phyloP scores from a whole-genome alignment of 805 yeast species.

The Yarrowia sp. region DNA sequence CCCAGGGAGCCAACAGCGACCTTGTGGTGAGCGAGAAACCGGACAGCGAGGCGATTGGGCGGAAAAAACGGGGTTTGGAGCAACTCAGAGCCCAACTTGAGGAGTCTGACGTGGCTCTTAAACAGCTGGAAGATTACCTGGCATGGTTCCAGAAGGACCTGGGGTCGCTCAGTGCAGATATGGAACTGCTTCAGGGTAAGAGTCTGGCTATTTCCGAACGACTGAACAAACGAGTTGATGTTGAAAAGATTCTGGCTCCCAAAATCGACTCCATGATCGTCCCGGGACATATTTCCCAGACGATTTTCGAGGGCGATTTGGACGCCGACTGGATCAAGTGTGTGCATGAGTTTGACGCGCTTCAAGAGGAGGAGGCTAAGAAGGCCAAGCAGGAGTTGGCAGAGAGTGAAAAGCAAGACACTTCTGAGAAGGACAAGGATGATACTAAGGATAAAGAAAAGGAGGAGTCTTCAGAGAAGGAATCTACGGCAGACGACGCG shows the following conservation, averaged over 20 bases:
- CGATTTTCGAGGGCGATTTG: slow-evolving; percentile 58
- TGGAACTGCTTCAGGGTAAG: slow-evolving; percentile 57
- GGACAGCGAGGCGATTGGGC: slow-evolving; percentile 9
- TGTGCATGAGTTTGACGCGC: slow-evolving; percentile 30
- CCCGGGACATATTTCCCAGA: slow-evolving; percentile 66
- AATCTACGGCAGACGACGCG: neutral
- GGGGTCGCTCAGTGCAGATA: slow-evolving; percentile 54
- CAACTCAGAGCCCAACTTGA: slow-evolving; percentile 30
- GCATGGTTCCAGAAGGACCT: slow-evolving; percentile 57
- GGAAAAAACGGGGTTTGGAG: slow-evolving; percentile 17
- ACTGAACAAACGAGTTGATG: slow-evolving; percentile 48
- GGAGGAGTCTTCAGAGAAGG: neutral
- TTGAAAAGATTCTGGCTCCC: slow-evolving; percentile 61
- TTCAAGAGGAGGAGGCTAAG: neutral
- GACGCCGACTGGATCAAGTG: slow-evolving; percentile 54
- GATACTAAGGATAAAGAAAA: neutral
- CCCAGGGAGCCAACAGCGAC: neutral
- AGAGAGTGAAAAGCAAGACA: neutral
- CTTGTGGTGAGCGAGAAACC: slow-evolving; percentile 5
- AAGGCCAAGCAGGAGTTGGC: neutral
- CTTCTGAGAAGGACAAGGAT: neutral
- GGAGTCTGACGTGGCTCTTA: slow-evolving; percentile 34
- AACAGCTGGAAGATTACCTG: slow-evolving; percentile 55
- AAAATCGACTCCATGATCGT: slow-evolving; percentile 71
- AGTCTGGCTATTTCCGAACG: slow-evolving; percentile 50